Percentiles rank a stretch among this genome's conserved stretches.
Evolutionary conservation across 1,139 yeast genomes (phyloP).

Genomic region (Candida smagusa): DNA sequence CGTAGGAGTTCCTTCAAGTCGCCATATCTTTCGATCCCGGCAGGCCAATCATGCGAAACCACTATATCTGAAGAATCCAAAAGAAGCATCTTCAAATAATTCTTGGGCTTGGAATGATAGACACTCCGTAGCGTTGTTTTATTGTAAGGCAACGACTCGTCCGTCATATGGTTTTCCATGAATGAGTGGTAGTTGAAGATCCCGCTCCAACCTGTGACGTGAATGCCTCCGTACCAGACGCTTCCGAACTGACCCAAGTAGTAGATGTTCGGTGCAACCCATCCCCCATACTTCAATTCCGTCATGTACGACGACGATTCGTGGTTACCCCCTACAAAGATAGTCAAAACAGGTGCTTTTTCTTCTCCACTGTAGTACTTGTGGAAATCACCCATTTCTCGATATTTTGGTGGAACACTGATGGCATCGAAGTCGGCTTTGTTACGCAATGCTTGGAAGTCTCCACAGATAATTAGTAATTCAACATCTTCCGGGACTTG

Average conservation of each 20-base stretch:
- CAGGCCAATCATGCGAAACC: constrained; percentile 95
- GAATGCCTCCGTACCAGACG: constrained; percentile 68
- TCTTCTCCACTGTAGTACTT: constrained; percentile 61
- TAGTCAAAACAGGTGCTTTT: constrained; percentile 71
- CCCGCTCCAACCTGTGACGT: constrained; percentile 84
- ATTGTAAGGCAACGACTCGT: constrained; percentile 50
- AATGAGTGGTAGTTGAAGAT: constrained; percentile 56
- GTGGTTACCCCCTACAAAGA: constrained; percentile 94
- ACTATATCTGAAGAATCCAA: constrained; percentile 45
- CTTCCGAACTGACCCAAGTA: constrained; percentile 79
- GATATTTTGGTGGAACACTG: constrained; percentile 55
- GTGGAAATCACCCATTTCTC: constrained; percentile 71
- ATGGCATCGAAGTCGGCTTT: constrained; percentile 62
- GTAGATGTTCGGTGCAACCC: constrained; percentile 91
- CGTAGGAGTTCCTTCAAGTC: constrained; percentile 44
- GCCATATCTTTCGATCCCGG: constrained; percentile 69
- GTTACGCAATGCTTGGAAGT: constrained; percentile 70
- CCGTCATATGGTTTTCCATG: constrained; percentile 11
- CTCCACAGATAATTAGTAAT: constrained; percentile 82
- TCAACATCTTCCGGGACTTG: constrained; percentile 42
- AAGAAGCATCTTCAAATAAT: constrained; percentile 53
- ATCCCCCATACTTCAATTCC: constrained; percentile 84
- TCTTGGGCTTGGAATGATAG: constrained; percentile 73
- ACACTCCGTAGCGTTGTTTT: constrained; percentile 48
- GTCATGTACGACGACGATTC: constrained; percentile 79